Base-by-base conservation (phyloP, 225 moss, liverwort and hornwort genomes). In the Marchantia paleacea region DNA sequence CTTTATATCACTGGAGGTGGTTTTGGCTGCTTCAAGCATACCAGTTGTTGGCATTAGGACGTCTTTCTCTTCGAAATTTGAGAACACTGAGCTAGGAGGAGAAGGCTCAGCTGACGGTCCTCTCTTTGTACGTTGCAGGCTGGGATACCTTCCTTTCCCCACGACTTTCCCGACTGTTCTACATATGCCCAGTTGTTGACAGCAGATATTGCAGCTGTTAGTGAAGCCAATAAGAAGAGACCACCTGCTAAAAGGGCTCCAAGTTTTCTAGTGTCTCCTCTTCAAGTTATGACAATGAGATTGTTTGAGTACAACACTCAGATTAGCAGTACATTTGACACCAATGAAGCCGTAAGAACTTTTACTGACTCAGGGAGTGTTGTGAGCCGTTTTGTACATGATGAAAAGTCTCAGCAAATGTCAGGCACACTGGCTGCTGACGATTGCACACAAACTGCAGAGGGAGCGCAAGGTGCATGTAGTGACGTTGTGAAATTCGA, bases 91-190 rank as follows among this genome's bases (percentile, higher is more conserved):
- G 29, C 20, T 24, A 18, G 64, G n/a, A 64, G 7, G 15, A 18
- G 30, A 31, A 16, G 18, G 9, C 15, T 18, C 12, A 71, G 22
- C 49, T 49, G 20, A 48, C 3, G 22, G 48, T 49, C 6, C 49
- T 71, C 15, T 51, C 20, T 12, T 3, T 57, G 3, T 69, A 55
- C 18, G 6, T 82, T 18, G 75, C 91, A 99, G 99, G 94, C 92
- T 47, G 90, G 91, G 24, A 83, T 91, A 74, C 86, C 95, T 19
- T 91, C 83, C 55, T 99, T 92, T 75, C 99, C 99, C 50, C 78
- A 94, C 39, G 99, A 99, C 82, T 99, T 87, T 81, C 99, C 99
- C 73, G 99, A 99, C 77, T 95, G 95, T 87, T 55, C 61, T 66
- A 90, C 92, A 1, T 92, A 91, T 85, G 86, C 81, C 10, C 79